Evolutionary conservation across 1,139 yeast genomes (phyloP).

Genomic region (Pichia sp.): DNA sequence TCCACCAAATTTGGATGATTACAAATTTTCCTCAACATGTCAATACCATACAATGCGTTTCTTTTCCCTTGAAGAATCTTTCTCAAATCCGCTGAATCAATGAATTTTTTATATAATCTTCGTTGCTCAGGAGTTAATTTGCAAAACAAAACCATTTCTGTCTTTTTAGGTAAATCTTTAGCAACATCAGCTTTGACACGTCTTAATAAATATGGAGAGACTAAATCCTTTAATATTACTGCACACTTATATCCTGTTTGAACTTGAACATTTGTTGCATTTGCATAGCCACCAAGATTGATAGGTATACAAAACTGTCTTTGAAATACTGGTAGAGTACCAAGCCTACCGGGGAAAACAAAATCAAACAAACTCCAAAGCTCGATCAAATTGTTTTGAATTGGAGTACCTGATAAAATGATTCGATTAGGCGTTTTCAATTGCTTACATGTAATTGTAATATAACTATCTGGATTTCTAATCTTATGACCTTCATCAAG

Average conservation of each 20-base stretch:
- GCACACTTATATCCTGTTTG: constrained; percentile 97
- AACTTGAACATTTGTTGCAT: constrained; percentile 92
- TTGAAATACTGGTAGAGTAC: constrained; percentile 91
- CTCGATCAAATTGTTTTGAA: constrained; percentile 93
- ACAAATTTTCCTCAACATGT: constrained; percentile 81
- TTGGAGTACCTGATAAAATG: constrained; percentile 93
- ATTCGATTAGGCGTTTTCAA: constrained; percentile 74
- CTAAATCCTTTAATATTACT: constrained; percentile 76
- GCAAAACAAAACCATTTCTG: constrained; percentile 90
- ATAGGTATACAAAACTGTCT: constrained; percentile 89
- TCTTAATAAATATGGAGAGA: constrained; percentile 81
- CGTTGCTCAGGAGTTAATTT: constrained; percentile 73
- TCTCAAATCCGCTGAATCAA: constrained; percentile 67
- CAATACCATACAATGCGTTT: constrained; percentile 85
- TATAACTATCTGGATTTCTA: constrained; percentile 87
- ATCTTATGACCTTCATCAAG: constrained; percentile 96
- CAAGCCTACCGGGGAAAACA: constrained; percentile 88
- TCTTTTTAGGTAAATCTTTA: constrained; percentile 85
- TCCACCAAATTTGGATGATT: constrained; percentile 90
- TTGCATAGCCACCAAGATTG: constrained; percentile 96
- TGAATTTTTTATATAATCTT: constrained; percentile 62
- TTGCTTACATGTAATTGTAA: constrained; percentile 79
- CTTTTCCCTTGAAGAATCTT: constrained; percentile 72
- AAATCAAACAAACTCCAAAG: constrained; percentile 96
- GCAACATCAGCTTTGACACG: constrained; percentile 96